These are phyloP conservation scores for Novymonas esmeraldas DNA, from an alignment of 208 protist genomes.

Conservation along the genomic window DNA sequence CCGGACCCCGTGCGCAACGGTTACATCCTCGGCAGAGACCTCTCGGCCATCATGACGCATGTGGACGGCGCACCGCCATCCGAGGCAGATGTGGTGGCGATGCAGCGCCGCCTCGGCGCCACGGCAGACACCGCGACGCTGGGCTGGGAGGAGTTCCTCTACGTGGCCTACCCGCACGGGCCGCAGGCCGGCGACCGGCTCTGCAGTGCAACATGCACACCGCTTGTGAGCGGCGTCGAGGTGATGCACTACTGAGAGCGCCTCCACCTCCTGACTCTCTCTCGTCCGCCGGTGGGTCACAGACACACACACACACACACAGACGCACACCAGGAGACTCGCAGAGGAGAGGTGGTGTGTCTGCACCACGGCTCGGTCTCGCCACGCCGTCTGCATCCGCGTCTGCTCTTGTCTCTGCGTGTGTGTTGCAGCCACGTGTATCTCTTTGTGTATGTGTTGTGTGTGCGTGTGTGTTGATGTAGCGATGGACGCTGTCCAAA, in stretches of 20 bases:
- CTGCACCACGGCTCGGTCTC: neutral
- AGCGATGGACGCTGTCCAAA: too few species aligned
- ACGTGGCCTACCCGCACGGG: constrained; percentile 52
- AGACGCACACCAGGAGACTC: neutral
- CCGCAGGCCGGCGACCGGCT: constrained; percentile 28
- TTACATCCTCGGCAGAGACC: constrained; percentile 50
- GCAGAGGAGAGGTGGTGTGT: too few species aligned
- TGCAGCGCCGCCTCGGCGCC: constrained; percentile 44
- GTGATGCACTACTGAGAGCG: constrained; percentile 26
- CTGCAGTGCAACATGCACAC: constrained; percentile 20
- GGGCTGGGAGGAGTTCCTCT: constrained; percentile 82
- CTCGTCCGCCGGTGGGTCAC: neutral
- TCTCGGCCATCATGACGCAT: constrained; percentile 45
- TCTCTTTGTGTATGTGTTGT: neutral
- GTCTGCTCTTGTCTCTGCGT: neutral
- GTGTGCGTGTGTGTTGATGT: neutral
- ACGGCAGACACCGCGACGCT: constrained; percentile 65
- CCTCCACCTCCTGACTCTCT: neutral
- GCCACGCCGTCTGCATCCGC: neutral
- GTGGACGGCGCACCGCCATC: constrained; percentile 42
- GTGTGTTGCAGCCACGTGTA: too few species aligned
- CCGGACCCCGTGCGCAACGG: constrained; percentile 29
- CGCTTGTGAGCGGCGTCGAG: constrained; percentile 16
- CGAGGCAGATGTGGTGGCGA: constrained; percentile 24
- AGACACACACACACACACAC: neutral